Percentiles rank a stretch among this genome's conserved stretches.
Evolutionary conservation across 1,139 yeast genomes (phyloP).

Genomic region (Saccharomyces hybrid): DNA sequence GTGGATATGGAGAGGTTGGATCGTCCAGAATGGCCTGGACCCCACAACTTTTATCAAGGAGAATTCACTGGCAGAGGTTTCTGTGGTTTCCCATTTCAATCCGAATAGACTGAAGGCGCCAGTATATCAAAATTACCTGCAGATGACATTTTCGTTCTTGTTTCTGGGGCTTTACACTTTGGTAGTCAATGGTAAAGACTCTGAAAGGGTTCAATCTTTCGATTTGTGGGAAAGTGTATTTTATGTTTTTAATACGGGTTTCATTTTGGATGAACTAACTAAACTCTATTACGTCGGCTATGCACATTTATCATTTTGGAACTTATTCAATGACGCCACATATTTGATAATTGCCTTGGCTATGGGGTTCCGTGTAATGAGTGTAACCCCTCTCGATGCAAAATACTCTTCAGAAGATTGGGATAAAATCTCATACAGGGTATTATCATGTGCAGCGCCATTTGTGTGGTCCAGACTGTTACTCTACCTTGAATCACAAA

Average conservation of each 20-base stretch:
- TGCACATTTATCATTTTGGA: slow-evolving; percentile 71
- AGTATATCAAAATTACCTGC: slow-evolving; percentile 66
- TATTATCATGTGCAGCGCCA: slow-evolving; percentile 81
- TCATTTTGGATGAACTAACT: slow-evolving; percentile 55
- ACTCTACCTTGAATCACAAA: slow-evolving; percentile 68
- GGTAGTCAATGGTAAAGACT: slow-evolving; percentile 47
- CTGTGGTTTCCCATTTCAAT: slow-evolving; percentile 60
- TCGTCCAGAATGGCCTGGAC: slow-evolving; percentile 61
- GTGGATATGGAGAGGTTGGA: slow-evolving; percentile 95
- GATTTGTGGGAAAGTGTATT: slow-evolving; percentile 49
- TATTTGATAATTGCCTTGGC: slow-evolving; percentile 50
- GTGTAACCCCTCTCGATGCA: slow-evolving; percentile 35
- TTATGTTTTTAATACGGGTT: slow-evolving; percentile 61
- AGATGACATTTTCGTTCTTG: slow-evolving; percentile 58
- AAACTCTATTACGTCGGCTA: slow-evolving; percentile 74
- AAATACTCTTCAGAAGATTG: slow-evolving; percentile 32
- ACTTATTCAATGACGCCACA: slow-evolving; percentile 66
- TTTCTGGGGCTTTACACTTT: slow-evolving; percentile 57
- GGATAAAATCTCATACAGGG: slow-evolving; percentile 61
- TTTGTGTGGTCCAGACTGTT: slow-evolving; percentile 78
- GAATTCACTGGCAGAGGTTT: slow-evolving; percentile 49
- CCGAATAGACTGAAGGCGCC: slow-evolving; percentile 85
- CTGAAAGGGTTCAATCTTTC: slow-evolving; percentile 31
- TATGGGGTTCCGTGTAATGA: slow-evolving; percentile 48
- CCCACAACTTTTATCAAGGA: slow-evolving; percentile 64